phyloP scores from a whole-genome alignment of 1,284 basidiomycete species.

The Malassezia japonica region DNA sequence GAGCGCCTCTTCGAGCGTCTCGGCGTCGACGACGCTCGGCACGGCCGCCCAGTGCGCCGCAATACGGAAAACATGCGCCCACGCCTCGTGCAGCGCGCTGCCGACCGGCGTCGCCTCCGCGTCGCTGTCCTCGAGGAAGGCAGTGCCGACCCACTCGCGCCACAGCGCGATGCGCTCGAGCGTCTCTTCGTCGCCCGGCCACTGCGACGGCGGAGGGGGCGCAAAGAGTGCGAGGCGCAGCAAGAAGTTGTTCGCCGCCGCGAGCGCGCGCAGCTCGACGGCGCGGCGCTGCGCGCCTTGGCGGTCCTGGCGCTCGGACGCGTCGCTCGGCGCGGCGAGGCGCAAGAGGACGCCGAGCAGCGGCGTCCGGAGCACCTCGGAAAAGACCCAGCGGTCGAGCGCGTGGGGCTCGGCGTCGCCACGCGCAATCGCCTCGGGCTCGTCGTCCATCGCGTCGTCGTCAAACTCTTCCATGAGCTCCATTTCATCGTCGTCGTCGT shows the following conservation, averaged over 20 bases:
- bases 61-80: constrained; percentile 11
- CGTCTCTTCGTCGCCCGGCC: constrained; percentile 20
- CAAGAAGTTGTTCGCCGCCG: constrained; percentile 33
- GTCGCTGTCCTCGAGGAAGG: background rate
- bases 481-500: constrained; percentile 20
- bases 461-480: constrained; percentile 14
- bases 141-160: constrained; percentile 8
- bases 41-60: constrained; percentile 14
- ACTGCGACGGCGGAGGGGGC: constrained; percentile 37
- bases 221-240: constrained; percentile 25
- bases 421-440: background rate
- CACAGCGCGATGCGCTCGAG: constrained; percentile 7
- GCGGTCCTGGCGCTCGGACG: background rate
- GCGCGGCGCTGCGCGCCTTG: constrained; percentile 14
- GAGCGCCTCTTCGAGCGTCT: background rate
- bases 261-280: constrained; percentile 28
- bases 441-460: constrained; percentile 14
- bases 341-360: constrained; percentile 18
- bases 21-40: constrained; percentile 6
- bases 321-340: constrained; percentile 22
- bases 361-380: constrained; percentile 4
- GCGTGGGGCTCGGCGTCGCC: background rate
- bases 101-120: background rate
- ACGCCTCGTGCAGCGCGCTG: background rate
- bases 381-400: constrained; percentile 1